Evolutionary conservation across 2,329 filamentous ascomycete species (phyloP).

Genomic region (Venturia oleaginea): DNA sequence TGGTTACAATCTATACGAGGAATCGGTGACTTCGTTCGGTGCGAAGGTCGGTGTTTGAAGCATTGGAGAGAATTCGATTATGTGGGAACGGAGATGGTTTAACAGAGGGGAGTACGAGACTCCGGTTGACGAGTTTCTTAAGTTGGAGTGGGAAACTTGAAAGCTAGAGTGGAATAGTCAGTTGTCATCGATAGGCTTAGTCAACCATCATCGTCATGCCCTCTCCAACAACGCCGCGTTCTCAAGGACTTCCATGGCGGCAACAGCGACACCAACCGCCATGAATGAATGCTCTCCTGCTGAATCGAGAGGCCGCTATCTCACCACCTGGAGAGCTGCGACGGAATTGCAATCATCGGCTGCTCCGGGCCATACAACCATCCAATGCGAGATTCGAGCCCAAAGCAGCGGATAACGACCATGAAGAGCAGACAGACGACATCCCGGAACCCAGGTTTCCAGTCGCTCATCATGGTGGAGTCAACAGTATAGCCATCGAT

Average conservation of each 20-base stretch:
- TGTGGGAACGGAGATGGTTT: too few relatives aligned
- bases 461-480: slow-evolving; percentile 67
- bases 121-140: too few relatives aligned
- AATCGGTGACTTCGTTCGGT: too few relatives aligned
- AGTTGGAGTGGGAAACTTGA: too few relatives aligned
- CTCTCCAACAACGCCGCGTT: background rate
- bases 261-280: background rate
- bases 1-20: too few relatives aligned
- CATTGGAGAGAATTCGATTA: too few relatives aligned
- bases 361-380: slow-evolving; percentile 61
- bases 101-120: too few relatives aligned
- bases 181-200: too few relatives aligned
- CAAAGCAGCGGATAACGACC: slow-evolving; percentile 20
- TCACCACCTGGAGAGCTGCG: slow-evolving; percentile 56
- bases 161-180: too few relatives aligned
- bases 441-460: slow-evolving; percentile 22
- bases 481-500: slow-evolving; percentile 72
- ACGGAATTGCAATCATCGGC: slow-evolving; percentile 53
- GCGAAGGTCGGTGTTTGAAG: too few relatives aligned
- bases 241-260: background rate
- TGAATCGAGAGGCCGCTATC: slow-evolving; percentile 66
- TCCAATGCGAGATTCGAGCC: slow-evolving; percentile 62
- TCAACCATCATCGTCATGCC: background rate
- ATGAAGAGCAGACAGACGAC: slow-evolving; percentile 21
- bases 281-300: slow-evolving; percentile 68